Evolutionary conservation across 495 filamentous ascomycete species (phyloP).

Genomic region (Aspergillus conjunctus): DNA sequence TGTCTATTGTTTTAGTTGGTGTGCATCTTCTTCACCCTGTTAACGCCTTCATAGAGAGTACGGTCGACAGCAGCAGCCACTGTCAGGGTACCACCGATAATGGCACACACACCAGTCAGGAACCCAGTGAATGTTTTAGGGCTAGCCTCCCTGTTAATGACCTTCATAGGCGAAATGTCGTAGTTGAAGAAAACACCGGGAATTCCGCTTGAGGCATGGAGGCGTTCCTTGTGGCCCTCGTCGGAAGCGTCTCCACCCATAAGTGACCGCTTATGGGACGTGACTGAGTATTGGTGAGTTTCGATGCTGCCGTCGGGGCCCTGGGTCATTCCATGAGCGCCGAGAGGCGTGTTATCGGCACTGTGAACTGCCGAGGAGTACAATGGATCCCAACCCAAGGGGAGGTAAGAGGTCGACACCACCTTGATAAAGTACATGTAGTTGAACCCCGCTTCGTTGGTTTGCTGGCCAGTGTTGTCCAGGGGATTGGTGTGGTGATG

Average conservation of each 20-base stretch:
- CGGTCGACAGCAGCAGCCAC: conserved; percentile 94
- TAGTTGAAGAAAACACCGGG: conserved; percentile 99
- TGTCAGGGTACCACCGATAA: conserved; percentile 92
- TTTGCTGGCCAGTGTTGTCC: conserved; percentile 77
- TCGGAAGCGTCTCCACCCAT: conserved; percentile 76
- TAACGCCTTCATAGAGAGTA: conserved; percentile 83
- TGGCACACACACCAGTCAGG: conserved; percentile 88
- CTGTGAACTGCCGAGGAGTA: conserved; percentile 47
- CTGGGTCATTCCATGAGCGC: conserved; percentile 58
- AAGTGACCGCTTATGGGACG: conserved; percentile 87
- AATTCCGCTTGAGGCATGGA: conserved; percentile 88
- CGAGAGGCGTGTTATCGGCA: conserved; percentile 60
- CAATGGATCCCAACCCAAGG: conserved; percentile 74
- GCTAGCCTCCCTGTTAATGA: conserved; percentile 92
- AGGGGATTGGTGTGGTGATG: conserved; percentile 92
- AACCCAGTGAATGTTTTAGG: conserved; percentile 87
- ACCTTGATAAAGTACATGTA: conserved; percentile 99
- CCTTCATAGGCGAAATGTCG: conserved; percentile 99
- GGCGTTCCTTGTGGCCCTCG: conserved; percentile 84
- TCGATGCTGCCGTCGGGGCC: conserved; percentile 78
- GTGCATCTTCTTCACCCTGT: conserved; percentile 85
- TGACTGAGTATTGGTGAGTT: conserved; percentile 97
- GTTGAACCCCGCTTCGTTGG: conserved; percentile 82
- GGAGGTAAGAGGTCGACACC: conserved; percentile 90
- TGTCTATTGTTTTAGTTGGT: conserved; percentile 31